phyloP scores from a whole-genome alignment of 768 basidiomycete genomes.

The Lentinula raphanica region DNA sequence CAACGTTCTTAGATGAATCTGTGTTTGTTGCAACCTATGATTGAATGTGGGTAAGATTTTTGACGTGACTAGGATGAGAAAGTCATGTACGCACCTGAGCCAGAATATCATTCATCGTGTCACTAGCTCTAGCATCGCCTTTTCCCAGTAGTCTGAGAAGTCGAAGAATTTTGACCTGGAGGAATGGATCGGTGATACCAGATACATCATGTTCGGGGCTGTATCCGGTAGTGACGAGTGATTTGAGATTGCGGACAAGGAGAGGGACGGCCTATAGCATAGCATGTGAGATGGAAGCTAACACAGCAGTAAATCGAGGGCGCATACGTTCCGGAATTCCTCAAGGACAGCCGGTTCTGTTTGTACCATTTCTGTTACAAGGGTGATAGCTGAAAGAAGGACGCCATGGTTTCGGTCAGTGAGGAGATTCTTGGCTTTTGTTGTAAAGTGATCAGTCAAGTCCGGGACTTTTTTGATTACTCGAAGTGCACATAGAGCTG shows the following conservation, averaged over 20 bases:
- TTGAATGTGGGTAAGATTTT: not conserved
- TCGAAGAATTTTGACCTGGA: slow-evolving; percentile 90
- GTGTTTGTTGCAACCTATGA: slow-evolving; percentile 96
- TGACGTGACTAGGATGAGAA: not conserved
- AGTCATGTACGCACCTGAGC: slow-evolving; percentile 61
- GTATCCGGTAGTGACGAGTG: slow-evolving; percentile 92
- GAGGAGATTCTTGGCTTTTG: slow-evolving; percentile 84
- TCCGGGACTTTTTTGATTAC: slow-evolving; percentile 97
- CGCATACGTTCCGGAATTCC: slow-evolving; percentile 83
- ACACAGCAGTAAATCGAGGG: not conserved
- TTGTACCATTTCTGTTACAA: slow-evolving; percentile 92
- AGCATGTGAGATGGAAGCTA: slow-evolving; percentile 6
- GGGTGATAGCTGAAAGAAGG: slow-evolving; percentile 86
- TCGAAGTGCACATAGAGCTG: slow-evolving; percentile 89
- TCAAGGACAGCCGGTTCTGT: slow-evolving; percentile 65
- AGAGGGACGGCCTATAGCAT: slow-evolving; percentile 74
- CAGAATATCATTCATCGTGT: slow-evolving; percentile 97
- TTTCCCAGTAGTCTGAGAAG: slow-evolving; percentile 84
- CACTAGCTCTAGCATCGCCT: slow-evolving; percentile 81
- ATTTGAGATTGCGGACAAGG: slow-evolving; percentile 92
- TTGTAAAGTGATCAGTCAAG: slow-evolving; percentile 84
- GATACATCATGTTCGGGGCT: slow-evolving; percentile 98
- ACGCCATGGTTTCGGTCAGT: slow-evolving; percentile 98
- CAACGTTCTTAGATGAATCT: slow-evolving; percentile 95
- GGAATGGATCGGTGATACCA: slow-evolving; percentile 96